Percentiles rank a stretch among this genome's conserved stretches.
Evolutionary conservation across 768 basidiomycete species (phyloP).

Genomic region (Lentinula guzmanii): DNA sequence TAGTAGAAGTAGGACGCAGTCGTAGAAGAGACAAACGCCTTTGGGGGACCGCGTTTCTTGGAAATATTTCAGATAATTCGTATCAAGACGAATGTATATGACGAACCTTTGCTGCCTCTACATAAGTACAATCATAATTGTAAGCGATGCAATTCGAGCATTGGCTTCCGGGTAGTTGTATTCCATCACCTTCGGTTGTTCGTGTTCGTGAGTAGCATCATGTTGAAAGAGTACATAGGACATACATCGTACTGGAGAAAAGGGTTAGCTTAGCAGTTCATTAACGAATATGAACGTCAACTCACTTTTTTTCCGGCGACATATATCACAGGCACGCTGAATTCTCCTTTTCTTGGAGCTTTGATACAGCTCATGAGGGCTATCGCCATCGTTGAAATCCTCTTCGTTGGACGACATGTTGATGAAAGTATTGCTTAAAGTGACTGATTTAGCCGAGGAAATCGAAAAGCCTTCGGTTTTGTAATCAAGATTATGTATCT

Average conservation of each 20-base stretch:
- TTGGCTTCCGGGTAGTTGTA: conserved; percentile 56
- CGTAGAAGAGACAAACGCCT: conserved; percentile 36
- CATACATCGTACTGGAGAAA: conserved; percentile 55
- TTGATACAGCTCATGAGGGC: conserved; percentile 21
- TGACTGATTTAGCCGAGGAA: not conserved
- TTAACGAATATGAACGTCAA: not conserved
- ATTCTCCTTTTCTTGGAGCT: conserved; percentile 61
- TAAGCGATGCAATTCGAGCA: conserved; percentile 68
- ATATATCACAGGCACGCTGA: conserved; percentile 78
- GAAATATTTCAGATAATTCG: not conserved
- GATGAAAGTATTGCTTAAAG: not conserved
- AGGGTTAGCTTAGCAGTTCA: conserved; percentile 4
- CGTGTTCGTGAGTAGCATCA: not conserved
- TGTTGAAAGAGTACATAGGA: not conserved
- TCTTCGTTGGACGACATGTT: conserved; percentile 65
- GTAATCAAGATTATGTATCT: not conserved
- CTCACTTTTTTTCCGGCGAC: conserved; percentile 79
- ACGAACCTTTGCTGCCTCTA: conserved; percentile 63
- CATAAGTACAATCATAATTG: conserved; percentile 61
- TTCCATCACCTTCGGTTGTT: conserved; percentile 53
- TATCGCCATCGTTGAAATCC: conserved; percentile 45
- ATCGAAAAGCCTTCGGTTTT: not conserved
- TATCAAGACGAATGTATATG: conserved; percentile 6
- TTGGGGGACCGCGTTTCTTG: conserved; percentile 56
- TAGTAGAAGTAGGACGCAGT: not conserved